Conservation (phyloP, 257 asterid genomes). For the Vinca minor region DNA sequence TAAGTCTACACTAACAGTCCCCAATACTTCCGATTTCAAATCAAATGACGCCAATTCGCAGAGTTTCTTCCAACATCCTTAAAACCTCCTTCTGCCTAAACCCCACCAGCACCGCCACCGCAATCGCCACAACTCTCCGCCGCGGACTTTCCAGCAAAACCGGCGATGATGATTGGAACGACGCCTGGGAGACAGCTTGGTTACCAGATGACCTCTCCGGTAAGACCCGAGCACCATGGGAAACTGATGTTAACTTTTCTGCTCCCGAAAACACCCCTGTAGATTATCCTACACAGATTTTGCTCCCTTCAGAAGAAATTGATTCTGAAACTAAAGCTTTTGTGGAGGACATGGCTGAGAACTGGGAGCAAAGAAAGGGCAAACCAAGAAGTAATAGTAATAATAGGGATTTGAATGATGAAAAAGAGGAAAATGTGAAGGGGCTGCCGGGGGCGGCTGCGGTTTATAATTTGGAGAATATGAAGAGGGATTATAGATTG, state of each 20-base stretch:
- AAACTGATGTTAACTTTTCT: slow-evolving; percentile 66
- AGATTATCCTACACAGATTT: slow-evolving; percentile 20
- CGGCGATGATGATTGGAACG: slow-evolving; percentile 78
- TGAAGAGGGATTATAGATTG: slow-evolving; percentile 74
- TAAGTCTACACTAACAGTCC: neutral
- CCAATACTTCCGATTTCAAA: neutral
- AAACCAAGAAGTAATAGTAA: slow-evolving; percentile 20
- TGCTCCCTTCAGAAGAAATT: slow-evolving; percentile 31
- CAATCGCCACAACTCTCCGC: slow-evolving; percentile 20
- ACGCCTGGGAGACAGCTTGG: slow-evolving; percentile 94
- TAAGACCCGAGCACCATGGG: slow-evolving; percentile 74
- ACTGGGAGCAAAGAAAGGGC: slow-evolving; percentile 90
- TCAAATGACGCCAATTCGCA: slow-evolving; percentile 36
- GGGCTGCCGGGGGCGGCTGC: slow-evolving; percentile 25
- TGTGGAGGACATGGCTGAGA: slow-evolving; percentile 91
- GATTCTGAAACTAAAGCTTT: slow-evolving; percentile 79
- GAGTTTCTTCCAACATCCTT: slow-evolving; percentile 23
- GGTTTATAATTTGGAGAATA: slow-evolving; percentile 63
- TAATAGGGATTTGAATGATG: slow-evolving; percentile 6
- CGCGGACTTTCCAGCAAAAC: slow-evolving; percentile 29
- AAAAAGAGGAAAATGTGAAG: slow-evolving; percentile 19
- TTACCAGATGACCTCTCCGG: slow-evolving; percentile 66
- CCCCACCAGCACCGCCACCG: slow-evolving; percentile 30
- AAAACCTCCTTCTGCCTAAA: slow-evolving; percentile 22
- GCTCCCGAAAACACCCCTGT: slow-evolving; percentile 18